Evolutionary conservation across 139 green algal species (phyloP), one percentile per base, ranked within the genome.

Genomic region (Chlorella sp.): DNA sequence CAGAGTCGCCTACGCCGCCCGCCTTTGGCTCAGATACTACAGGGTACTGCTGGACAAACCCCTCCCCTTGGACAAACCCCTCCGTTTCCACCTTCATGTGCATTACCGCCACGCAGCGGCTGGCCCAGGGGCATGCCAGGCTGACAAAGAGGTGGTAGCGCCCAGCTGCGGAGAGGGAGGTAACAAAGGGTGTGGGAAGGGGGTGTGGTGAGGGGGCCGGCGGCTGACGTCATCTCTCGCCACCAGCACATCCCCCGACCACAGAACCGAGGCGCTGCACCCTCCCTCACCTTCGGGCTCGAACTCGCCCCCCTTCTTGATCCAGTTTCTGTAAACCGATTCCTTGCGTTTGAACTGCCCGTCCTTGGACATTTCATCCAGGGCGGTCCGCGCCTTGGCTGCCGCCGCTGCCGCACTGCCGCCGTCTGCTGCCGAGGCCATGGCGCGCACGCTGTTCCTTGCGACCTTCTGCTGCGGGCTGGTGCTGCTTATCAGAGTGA

Each of bases 141-240:
- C 93, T 95, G n/a, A 99, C 93, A 92, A 99, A 99, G 57, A 99
- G 95, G 88, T 99, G 96, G 91, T 99, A 99, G 19, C 98, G 93
- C 21, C 91, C 94, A 83, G 93, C 95, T 96, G 93, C 84, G 87
- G 28, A 16, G 28, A 85, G 26, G n/a, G 19, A 77, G 76, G 36
- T 22, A 28, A 68, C 24, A 34, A 4, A 60, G 32, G 42, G 18
- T 11, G 64, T 19, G 61, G 7, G 15, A 19, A 36, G 24, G 37
- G 16, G 24, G 48, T 37, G 73, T 30, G 21, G 37, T 36, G 36
- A 42, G 75, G 22, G 3, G 28, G 75, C 26, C 19, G 69, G 37
- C 22, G 24, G n/a, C 12, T 1, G 57, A 37, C 68, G 68, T 48
- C 2, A 42, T 39, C 3, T 77, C 64, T 26, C 19, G 64, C 22